Percentiles rank a stretch among this genome's conserved stretches.
Conservation (phyloP, 2,329 filamentous ascomycete genomes). For the Colletotrichum liriopes region DNA sequence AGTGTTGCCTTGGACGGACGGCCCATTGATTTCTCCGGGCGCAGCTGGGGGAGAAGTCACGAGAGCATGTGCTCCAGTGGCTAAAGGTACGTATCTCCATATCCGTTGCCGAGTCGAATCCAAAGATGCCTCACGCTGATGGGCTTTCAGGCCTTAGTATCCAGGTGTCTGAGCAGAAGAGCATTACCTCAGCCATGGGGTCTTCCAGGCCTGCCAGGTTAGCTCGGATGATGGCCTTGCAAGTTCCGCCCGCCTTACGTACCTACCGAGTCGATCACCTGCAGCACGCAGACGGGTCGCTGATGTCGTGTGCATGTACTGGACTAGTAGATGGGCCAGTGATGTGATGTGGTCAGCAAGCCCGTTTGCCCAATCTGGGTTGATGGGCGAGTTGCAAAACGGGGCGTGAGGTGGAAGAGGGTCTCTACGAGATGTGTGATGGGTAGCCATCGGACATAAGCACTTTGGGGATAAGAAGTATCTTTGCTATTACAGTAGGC, state of each 20-base stretch:
- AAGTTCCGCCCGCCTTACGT: conserved; percentile 4
- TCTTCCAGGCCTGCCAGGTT: neutral
- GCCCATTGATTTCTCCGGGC: neutral
- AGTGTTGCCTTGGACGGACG: neutral
- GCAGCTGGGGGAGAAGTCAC: neutral
- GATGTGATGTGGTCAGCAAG: conserved; percentile 2
- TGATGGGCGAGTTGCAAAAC: neutral
- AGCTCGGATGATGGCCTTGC: neutral
- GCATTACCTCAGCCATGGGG: neutral
- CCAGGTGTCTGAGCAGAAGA: neutral
- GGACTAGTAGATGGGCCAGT: neutral
- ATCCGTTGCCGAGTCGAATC: neutral
- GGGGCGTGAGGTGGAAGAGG: neutral
- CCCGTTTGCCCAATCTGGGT: neutral
- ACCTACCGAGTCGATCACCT: conserved; percentile 14
- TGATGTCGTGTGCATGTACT: neutral
- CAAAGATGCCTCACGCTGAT: neutral
- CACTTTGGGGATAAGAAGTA: neutral
- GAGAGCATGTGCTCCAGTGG: neutral
- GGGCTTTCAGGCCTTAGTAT: neutral
- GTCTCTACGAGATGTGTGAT: neutral
- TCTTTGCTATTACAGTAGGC: neutral
- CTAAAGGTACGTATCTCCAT: neutral
- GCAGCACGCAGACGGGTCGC: conserved; percentile 7
- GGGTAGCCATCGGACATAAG: neutral